phyloP scores from a whole-genome alignment of 306 rosid species.

The Vigna reflexopilosa region DNA sequence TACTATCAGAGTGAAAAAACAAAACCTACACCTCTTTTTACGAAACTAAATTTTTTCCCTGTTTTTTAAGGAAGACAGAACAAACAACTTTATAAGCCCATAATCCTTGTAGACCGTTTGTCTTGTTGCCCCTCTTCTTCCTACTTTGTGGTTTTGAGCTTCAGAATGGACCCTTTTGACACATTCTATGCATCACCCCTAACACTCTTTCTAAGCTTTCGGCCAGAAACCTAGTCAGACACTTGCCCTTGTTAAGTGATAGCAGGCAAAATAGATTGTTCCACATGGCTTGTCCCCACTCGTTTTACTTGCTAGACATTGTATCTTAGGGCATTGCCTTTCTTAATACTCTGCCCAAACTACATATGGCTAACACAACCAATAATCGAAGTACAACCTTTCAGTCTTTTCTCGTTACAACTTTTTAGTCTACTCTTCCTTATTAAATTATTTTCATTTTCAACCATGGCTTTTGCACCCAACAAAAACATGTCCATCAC shows the following conservation, averaged over 20 bases:
- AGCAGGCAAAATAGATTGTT: slow-evolving; percentile 42
- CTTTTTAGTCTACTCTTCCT: background rate
- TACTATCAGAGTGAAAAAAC: background rate
- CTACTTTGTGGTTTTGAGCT: slow-evolving; percentile 19
- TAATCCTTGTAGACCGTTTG: background rate
- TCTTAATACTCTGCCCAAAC: slow-evolving; percentile 7
- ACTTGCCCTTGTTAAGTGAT: slow-evolving; percentile 52
- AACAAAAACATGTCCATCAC: background rate
- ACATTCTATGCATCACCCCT: background rate
- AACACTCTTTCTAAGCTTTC: slow-evolving; percentile 52
- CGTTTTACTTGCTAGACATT: background rate
- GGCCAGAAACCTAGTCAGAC: slow-evolving; percentile 59
- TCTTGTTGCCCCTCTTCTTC: background rate
- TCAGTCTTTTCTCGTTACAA: too few relatives aligned
- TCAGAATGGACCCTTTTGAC: background rate
- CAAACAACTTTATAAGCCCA: slow-evolving; percentile 17
- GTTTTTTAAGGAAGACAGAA: background rate
- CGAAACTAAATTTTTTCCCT: background rate
- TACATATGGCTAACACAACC: background rate
- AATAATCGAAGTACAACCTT: background rate
- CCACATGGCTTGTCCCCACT: slow-evolving; percentile 70
- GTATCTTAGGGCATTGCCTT: background rate
- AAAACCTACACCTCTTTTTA: background rate
- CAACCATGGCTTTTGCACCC: background rate
- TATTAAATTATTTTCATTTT: background rate